Evolutionary conservation across 148 eudicot species (phyloP).

Genomic region (Fagopyrum esculentum): DNA sequence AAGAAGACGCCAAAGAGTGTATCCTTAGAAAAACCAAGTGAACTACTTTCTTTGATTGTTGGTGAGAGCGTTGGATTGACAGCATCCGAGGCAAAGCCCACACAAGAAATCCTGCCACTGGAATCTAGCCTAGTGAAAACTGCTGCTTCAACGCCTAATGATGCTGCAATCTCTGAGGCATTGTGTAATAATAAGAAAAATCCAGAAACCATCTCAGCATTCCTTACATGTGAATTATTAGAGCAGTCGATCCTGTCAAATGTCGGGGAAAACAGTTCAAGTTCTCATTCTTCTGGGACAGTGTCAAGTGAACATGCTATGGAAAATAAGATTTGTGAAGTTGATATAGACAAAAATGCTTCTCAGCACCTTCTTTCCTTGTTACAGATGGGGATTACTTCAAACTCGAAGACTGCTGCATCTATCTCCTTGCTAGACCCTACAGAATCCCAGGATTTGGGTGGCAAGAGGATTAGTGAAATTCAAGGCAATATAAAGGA

Average conservation of each 20-base stretch:
- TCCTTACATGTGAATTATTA: constrained; percentile 97
- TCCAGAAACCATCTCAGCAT: constrained; percentile 40
- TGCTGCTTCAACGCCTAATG: constrained; percentile 23
- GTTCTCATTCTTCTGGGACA: constrained; percentile 24
- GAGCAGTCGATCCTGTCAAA: constrained; percentile 82
- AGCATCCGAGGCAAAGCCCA: constrained; percentile 21
- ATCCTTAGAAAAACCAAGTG: constrained; percentile 35
- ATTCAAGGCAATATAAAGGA: constrained; percentile 23
- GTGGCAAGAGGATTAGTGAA: constrained; percentile 19
- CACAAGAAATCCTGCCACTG: constrained; percentile 19
- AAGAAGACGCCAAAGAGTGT: constrained; percentile 27
- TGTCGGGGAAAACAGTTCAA: constrained; percentile 35
- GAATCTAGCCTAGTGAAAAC: constrained; percentile 21
- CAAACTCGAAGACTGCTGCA: constrained; percentile 20
- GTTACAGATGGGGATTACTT: constrained; percentile 44
- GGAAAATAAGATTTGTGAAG: constrained; percentile 27
- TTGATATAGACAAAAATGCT: constrained; percentile 41
- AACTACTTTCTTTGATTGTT: constrained; percentile 68
- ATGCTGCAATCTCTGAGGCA: constrained; percentile 29
- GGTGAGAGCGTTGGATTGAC: constrained; percentile 49
- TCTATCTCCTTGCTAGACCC: constrained; percentile 22
- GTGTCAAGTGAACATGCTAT: constrained; percentile 21
- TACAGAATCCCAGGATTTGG: constrained; percentile 16
- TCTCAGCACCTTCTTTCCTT: constrained; percentile 84
- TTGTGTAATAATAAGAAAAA: constrained; percentile 21